These are phyloP conservation scores for Pyrenochaeta sp. DNA, from an alignment of 2,329 filamentous ascomycete species.

Conservation along the genomic window DNA sequence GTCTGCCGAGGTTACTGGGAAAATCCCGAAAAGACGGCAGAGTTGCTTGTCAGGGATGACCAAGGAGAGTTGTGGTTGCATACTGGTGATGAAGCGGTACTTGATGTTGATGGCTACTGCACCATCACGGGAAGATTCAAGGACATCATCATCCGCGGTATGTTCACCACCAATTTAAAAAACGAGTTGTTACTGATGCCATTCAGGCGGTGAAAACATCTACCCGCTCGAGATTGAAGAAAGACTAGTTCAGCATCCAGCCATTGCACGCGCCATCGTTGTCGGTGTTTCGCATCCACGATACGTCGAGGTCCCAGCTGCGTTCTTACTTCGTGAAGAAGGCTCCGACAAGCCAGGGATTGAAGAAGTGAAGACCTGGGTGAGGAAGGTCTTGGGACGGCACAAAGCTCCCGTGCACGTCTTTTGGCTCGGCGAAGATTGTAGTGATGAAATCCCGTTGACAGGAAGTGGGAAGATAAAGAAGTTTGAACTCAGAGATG, in stretches of 20 bases:
- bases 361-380: conserved; percentile 49
- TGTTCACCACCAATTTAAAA: conserved; percentile 5
- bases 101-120: conserved; percentile 65
- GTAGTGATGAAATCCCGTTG: conserved; percentile 47
- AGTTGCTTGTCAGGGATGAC: conserved; percentile 73
- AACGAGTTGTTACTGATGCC: neutral
- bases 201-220: conserved; percentile 52
- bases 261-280: conserved; percentile 71
- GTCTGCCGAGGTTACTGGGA: conserved; percentile 71
- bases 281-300: conserved; percentile 74
- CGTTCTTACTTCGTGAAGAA: conserved; percentile 62
- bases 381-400: conserved; percentile 47
- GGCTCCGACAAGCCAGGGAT: conserved; percentile 34
- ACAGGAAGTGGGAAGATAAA: conserved; percentile 58
- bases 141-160: conserved; percentile 78
- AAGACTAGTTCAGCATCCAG: conserved; percentile 70
- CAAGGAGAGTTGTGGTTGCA: conserved; percentile 57
- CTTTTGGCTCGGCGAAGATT: conserved; percentile 74
- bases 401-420: conserved; percentile 71
- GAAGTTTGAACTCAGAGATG: conserved; percentile 50
- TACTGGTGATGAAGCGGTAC: conserved; percentile 51
- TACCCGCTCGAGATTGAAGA: conserved; percentile 79
- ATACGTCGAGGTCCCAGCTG: conserved; percentile 76
- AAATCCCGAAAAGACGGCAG: conserved; percentile 77
- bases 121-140: conserved; percentile 79